These are phyloP conservation scores for Graphilbum fragrans DNA, from an alignment of 2,329 filamentous ascomycete species.

Conservation along the genomic window DNA sequence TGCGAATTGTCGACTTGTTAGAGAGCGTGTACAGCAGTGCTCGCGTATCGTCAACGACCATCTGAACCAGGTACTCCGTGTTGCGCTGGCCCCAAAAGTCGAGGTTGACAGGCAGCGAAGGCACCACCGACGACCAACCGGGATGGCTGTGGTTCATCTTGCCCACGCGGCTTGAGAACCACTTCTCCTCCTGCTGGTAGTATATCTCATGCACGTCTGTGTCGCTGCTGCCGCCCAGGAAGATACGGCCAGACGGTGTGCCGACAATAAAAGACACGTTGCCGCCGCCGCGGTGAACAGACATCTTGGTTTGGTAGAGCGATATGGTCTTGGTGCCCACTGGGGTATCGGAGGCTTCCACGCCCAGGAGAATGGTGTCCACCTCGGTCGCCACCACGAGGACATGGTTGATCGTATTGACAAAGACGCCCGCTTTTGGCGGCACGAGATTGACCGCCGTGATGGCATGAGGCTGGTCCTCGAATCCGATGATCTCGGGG, in stretches of 20 bases:
- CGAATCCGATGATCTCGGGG: slow-evolving; percentile 81
- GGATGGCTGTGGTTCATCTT: slow-evolving; percentile 81
- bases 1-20: slow-evolving; percentile 75
- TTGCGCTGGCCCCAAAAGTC: slow-evolving; percentile 35
- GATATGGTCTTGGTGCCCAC: slow-evolving; percentile 61
- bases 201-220: slow-evolving; percentile 89
- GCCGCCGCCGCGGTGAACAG: slow-evolving; percentile 60
- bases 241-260: slow-evolving; percentile 79
- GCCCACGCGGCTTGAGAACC: slow-evolving; percentile 81
- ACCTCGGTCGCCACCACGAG: slow-evolving; percentile 78
- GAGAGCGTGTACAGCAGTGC: slow-evolving; percentile 88
- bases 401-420: slow-evolving; percentile 73
- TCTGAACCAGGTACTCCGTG: slow-evolving; percentile 59
- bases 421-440: slow-evolving; percentile 79
- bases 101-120: slow-evolving; percentile 29
- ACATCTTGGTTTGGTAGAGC: slow-evolving; percentile 84
- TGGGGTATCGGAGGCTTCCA: slow-evolving; percentile 55
- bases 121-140: slow-evolving; percentile 55
- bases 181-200: slow-evolving; percentile 94
- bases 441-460: slow-evolving; percentile 80
- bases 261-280: slow-evolving; percentile 70
- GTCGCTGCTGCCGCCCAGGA: slow-evolving; percentile 71
- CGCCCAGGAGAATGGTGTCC: slow-evolving; percentile 78
- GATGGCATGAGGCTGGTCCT: slow-evolving; percentile 80
- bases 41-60: slow-evolving; percentile 79